phyloP scores from a whole-genome alignment of 257 asterid genomes.

The Solanum lignicaule region DNA sequence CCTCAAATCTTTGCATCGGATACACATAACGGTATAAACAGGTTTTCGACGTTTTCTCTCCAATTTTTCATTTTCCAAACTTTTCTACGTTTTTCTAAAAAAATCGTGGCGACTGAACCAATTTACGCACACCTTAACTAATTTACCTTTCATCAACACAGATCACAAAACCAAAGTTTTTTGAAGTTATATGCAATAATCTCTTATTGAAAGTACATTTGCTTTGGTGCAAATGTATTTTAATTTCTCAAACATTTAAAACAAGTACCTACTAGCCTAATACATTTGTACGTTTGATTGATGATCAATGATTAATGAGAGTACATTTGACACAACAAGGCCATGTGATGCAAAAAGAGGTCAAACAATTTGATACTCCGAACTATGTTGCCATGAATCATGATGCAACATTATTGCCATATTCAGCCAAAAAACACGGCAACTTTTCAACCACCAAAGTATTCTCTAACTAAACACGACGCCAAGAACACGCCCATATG shows the following conservation, averaged over 20 bases:
- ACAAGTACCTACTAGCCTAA: not conserved
- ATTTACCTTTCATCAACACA: not conserved
- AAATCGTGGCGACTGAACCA: accelerated
- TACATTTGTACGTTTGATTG: not conserved
- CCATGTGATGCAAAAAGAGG: not conserved
- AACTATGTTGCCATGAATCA: not conserved
- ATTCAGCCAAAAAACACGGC: not conserved
- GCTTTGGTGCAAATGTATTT: not conserved
- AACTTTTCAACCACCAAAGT: not conserved
- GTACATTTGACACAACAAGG: not conserved
- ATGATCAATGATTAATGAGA: not conserved
- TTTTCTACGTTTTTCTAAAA: not conserved
- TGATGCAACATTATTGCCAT: not conserved
- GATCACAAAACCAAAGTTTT: not conserved
- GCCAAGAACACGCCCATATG: not conserved
- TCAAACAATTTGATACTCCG: not conserved
- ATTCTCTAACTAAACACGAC: not conserved
- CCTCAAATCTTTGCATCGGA: not conserved
- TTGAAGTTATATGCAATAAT: not conserved
- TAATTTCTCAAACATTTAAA: not conserved
- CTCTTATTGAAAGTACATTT: not conserved
- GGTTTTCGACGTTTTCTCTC: not conserved
- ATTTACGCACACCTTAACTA: not conserved
- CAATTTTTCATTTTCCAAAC: not conserved
- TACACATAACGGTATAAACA: not conserved